These are phyloP conservation scores for Coemansia sp. DNA, from an alignment of 192 early-diverging fungal species.

Conservation along the genomic window DNA sequence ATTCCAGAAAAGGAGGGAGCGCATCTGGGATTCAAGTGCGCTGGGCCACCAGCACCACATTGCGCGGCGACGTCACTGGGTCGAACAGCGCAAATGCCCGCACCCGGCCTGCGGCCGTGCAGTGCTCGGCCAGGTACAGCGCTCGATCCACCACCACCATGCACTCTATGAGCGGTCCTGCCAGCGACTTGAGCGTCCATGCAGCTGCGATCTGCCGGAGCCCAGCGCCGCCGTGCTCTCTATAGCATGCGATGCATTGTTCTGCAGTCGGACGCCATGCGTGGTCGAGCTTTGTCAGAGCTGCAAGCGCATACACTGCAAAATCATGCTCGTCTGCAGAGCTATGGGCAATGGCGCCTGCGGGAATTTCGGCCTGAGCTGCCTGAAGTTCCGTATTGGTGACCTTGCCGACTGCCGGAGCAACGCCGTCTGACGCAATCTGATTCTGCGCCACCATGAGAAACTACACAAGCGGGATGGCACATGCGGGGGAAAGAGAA, in stretches of 20 bases:
- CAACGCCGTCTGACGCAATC: constrained; percentile 31
- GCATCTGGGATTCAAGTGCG: constrained; percentile 15
- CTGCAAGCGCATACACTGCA: constrained; percentile 58
- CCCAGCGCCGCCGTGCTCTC: constrained; percentile 28
- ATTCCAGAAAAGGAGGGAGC: constrained; percentile 5
- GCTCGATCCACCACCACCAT: constrained; percentile 79
- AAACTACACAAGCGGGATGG: constrained; percentile 18
- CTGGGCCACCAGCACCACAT: constrained; percentile 41
- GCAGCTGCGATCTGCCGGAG: constrained; percentile 68
- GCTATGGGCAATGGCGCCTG: neutral
- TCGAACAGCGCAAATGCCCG: constrained; percentile 47
- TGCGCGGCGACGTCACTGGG: constrained; percentile 45
- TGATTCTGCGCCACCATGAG: constrained; percentile 61
- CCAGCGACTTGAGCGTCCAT: constrained; percentile 79
- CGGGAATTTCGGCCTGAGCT: constrained; percentile 1
- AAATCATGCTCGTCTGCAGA: constrained; percentile 37
- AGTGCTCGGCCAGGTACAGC: constrained; percentile 61
- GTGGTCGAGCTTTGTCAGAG: constrained; percentile 59
- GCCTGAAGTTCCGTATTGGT: constrained; percentile 56
- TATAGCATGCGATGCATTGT: constrained; percentile 36
- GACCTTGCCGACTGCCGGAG: constrained; percentile 64
- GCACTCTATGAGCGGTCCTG: constrained; percentile 74
- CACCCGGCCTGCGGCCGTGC: constrained; percentile 22
- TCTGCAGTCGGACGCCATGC: constrained; percentile 40
- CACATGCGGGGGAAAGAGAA: neutral